These are phyloP conservation scores for Rhizopus microsporus DNA, from an alignment of 371 early-diverging fungal species.

Conservation along the genomic window DNA sequence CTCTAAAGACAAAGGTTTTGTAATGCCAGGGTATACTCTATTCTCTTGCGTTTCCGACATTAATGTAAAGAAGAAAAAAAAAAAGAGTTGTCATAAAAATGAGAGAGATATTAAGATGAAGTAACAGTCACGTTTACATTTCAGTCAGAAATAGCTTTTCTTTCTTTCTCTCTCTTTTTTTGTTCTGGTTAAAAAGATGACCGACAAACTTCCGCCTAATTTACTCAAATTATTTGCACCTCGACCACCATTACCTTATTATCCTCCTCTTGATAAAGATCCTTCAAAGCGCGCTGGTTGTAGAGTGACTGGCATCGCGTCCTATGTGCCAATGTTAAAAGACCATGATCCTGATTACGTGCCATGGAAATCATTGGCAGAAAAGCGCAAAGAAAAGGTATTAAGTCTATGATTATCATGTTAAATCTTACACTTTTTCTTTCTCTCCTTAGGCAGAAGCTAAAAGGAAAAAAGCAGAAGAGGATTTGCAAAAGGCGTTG, in stretches of 20 bases:
- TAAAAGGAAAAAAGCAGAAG: constrained; percentile 58
- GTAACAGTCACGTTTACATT: neutral
- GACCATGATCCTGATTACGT: constrained; percentile 76
- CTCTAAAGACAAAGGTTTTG: constrained; percentile 19
- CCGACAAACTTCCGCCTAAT: constrained; percentile 81
- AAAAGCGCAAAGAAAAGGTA: constrained; percentile 74
- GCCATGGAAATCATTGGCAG: constrained; percentile 71
- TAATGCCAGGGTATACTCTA: constrained; percentile 18
- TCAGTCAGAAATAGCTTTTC: neutral
- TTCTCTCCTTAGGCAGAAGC: constrained; percentile 46
- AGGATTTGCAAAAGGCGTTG: constrained; percentile 56
- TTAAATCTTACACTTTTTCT: neutral
- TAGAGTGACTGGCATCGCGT: constrained; percentile 65
- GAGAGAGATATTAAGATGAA: constrained; percentile 2
- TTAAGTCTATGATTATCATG: neutral
- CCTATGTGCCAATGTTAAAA: constrained; percentile 59
- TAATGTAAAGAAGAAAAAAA: neutral
- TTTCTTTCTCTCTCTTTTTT: constrained; percentile 1
- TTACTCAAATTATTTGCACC: constrained; percentile 90
- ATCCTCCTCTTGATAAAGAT: constrained; percentile 76
- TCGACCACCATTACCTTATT: constrained; percentile 79
- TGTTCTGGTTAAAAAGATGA: constrained; percentile 48
- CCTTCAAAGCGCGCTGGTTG: constrained; percentile 67
- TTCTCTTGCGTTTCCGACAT: neutral
- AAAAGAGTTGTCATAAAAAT: neutral